Base-by-base conservation (phyloP, 306 rosid species). In the Casuarina equisetifolia region DNA sequence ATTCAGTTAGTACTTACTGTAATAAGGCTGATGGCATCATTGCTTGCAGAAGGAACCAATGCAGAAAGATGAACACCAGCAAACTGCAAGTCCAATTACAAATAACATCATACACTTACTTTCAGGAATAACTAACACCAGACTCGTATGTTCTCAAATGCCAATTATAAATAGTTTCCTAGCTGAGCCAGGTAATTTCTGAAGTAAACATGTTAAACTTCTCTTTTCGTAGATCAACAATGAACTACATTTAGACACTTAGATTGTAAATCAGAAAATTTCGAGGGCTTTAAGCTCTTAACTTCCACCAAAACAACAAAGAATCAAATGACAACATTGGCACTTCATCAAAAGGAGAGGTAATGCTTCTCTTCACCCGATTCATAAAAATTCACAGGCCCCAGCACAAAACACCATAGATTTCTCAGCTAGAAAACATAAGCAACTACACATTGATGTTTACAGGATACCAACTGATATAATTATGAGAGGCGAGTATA, bases 51-150 rank as follows among this genome's bases (percentile, higher is more conserved):
- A 51, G 96, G 96, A 75, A 95, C 82, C 81, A 88, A 45, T 16
- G 72, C 79, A 79, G 97, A 87, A 73, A 95, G 99, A 81, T 89
- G 82, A 48, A 90, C 89, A 50, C 97, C 97, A n/a, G 91, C 77
- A 69, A 81, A 80, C 97, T 95, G 87, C 79, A 79, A 81, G 6
- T 63, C 70, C 13, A 62, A 66, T 62, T 12, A 83, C 49, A 35
- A 75, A 63, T 4, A 38, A 49, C 45, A 67, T 39, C 42, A 43
- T 63, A 52, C 70, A 64, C 64, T 25, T 58, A 19, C 38, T 12
- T 67, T 42, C 42, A 8, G 32, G 11, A 42, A 67, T 4, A 43
- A 67, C 32, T 42, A 67, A 42, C 44, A 36, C 9, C 15, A 67
- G 36, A 40, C 36, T 40, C 19, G 9, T 13, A 32, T 17, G 49